Evolutionary conservation across 345 rosid species (phyloP), one percentile per base, ranked within the genome.

Genomic region (Linum usitatissimum): DNA sequence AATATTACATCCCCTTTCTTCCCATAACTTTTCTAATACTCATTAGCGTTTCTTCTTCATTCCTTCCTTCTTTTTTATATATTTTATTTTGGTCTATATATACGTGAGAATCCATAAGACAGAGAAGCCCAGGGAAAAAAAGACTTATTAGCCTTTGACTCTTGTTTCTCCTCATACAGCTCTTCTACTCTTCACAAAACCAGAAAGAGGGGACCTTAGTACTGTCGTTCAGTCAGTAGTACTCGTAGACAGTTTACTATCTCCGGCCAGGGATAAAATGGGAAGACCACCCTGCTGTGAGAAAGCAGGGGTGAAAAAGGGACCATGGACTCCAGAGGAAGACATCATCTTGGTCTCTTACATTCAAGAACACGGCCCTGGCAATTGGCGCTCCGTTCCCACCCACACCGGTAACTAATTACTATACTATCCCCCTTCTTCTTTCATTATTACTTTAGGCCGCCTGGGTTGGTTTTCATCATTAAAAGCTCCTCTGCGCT

Each of bases 281-380:
- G 72, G 72, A n/a, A 57, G 72, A 63, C 67, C 72, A n/a, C 72
- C 72, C 63, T 69, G 72, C 67, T 69, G 72, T 57, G 72, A 69
- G 18, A 69, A 69, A 63, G 39, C 34, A 8, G 72, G 72, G 3
- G 72, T 69, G 20, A 69, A 69, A 28, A 69, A 69, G 63, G 72
- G 72, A 2, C 72, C 72, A 57, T 69, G 72, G 72, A 69, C 72
- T 1, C 72, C 72, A 30, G 72, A 69, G 58, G 72, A 69, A 69
- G 72, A 69, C 51, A 69, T 69, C 39, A 36, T 69, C 19, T 69
- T 69, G 67, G 72, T 69, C 13, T 69, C 72, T 63, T 69, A 63
- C 40, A 63, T 69, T 49, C 72, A 69, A 58, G 72, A 69, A 34
- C 59, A 69, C 36, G 72, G 72, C 18, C 72, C 72, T 63, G 72